Percentiles rank a stretch among this genome's conserved stretches.
phyloP scores from a whole-genome alignment of 2,329 filamentous ascomycete genomes.

The Calonectria ilicicola region DNA sequence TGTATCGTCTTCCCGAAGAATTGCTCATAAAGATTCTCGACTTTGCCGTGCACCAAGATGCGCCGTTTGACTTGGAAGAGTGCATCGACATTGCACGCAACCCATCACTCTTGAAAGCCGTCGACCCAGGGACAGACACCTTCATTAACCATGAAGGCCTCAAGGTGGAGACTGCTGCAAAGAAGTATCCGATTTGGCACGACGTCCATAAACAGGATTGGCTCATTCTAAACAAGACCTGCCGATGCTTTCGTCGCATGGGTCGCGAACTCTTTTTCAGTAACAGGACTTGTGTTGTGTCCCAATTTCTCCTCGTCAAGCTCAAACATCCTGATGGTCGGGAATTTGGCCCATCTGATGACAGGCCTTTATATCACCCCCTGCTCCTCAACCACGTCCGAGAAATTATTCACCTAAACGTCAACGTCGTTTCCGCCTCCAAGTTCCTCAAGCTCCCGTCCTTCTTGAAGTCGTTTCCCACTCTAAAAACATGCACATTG shows the following conservation, averaged over 20 bases:
- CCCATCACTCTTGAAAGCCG: not conserved
- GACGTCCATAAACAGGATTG: slow-evolving; percentile 6
- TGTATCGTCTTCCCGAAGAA: slow-evolving; percentile 14
- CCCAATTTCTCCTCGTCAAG: not conserved
- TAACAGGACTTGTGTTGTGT: not conserved
- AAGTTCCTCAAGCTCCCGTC: slow-evolving; percentile 3
- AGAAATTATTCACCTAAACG: not conserved
- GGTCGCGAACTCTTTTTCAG: slow-evolving; percentile 8
- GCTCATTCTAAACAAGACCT: slow-evolving; percentile 12
- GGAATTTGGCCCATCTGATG: not conserved
- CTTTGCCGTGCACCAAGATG: not conserved
- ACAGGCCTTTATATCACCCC: not conserved
- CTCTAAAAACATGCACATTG: slow-evolving; percentile 2
- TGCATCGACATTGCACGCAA: not conserved
- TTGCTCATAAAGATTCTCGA: slow-evolving; percentile 17
- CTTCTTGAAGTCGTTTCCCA: slow-evolving; percentile 1
- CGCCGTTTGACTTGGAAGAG: slow-evolving; percentile 12
- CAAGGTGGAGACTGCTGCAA: no score
- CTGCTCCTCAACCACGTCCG: slow-evolving; percentile 3
- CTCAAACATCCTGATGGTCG: not conserved
- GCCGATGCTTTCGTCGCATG: slow-evolving; percentile 1
- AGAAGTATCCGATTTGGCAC: not conserved
- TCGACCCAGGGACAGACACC: no score
- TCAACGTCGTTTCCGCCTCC: slow-evolving; percentile 13
- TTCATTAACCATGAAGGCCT: no score